Conservation (phyloP, 1,284 basidiomycete species). For the Puccinia triticina region DNA sequence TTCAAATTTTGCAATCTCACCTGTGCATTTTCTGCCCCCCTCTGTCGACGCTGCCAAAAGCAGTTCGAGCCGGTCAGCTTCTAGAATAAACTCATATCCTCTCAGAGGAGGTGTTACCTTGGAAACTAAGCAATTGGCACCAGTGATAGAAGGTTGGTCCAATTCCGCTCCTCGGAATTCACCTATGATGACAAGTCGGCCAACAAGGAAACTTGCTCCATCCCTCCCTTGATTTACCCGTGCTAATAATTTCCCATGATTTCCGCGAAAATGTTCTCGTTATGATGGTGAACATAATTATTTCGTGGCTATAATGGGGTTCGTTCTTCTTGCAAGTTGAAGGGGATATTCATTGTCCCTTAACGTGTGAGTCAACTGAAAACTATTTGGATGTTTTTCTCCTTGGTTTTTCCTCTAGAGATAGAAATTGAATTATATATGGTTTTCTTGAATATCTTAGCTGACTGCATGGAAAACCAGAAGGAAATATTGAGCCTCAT, state of each 20-base stretch:
- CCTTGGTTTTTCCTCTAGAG: not conserved
- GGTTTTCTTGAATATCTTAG: not conserved
- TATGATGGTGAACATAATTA: too few species aligned
- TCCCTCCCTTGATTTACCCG: not conserved
- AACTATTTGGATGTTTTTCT: not conserved
- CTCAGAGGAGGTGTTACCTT: not conserved
- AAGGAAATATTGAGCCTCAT: not conserved
- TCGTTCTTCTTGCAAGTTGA: not conserved
- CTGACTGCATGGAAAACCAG: not conserved
- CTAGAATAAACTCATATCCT: not conserved
- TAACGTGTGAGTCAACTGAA: not conserved
- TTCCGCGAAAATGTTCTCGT: too few species aligned
- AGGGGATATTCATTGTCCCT: not conserved
- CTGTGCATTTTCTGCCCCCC: not conserved
- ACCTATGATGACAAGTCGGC: too few species aligned
- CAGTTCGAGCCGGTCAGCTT: not conserved
- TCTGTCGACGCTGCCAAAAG: not conserved
- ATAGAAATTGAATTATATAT: not conserved
- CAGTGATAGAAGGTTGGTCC: not conserved
- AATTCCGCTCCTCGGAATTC: too few species aligned
- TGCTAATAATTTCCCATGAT: not conserved
- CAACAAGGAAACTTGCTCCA: too few species aligned
- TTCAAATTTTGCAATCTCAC: not conserved
- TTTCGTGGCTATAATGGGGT: too few species aligned
- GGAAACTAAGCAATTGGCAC: not conserved